phyloP scores from a whole-genome alignment of 805 yeast genomes.

The Hanseniaspora jakobsenii region DNA sequence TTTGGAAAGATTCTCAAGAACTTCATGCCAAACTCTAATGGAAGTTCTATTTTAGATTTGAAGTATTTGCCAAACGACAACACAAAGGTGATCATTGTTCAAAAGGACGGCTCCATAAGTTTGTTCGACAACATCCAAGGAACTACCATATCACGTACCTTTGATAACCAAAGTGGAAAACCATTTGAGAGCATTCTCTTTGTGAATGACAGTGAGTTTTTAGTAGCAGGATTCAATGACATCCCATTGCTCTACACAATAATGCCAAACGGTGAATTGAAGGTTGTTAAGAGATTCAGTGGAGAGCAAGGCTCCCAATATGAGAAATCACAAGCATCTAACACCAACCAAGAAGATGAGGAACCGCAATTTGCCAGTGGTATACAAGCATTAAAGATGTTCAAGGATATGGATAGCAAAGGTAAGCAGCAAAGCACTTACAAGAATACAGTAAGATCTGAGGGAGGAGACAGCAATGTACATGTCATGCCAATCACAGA shows the following conservation, averaged over 20 bases:
- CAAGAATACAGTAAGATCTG: no score
- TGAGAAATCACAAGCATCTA: no score
- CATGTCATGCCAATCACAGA: constrained; percentile 85
- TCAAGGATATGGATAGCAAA: constrained; percentile 87
- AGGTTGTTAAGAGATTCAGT: constrained; percentile 47
- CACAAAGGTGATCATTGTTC: constrained; percentile 61
- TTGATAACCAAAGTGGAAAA: constrained; percentile 35
- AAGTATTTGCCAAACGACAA: constrained; percentile 84
- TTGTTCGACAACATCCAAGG: constrained; percentile 16
- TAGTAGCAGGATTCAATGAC: constrained; percentile 88
- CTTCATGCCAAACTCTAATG: constrained; percentile 79
- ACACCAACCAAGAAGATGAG: constrained; percentile 39
- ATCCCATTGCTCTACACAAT: constrained; percentile 75
- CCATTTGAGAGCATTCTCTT: constrained; percentile 74
- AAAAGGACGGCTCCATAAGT: constrained; percentile 13
- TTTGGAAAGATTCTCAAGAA: constrained; percentile 57
- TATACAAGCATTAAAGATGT: constrained; percentile 79
- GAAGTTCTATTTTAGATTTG: constrained; percentile 63
- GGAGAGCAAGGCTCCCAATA: no score
- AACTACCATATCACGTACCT: constrained; percentile 16
- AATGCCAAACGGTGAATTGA: constrained; percentile 39
- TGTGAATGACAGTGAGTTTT: constrained; percentile 50
- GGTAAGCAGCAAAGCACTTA: constrained; percentile 52
- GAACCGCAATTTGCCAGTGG: constrained; percentile 40
- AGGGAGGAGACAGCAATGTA: no score